A percentile compares a stretch with the other conserved stretches of the same genome.
phyloP scores from a whole-genome alignment of 73 alveolate species.

The Paramecium sexaurelia region DNA sequence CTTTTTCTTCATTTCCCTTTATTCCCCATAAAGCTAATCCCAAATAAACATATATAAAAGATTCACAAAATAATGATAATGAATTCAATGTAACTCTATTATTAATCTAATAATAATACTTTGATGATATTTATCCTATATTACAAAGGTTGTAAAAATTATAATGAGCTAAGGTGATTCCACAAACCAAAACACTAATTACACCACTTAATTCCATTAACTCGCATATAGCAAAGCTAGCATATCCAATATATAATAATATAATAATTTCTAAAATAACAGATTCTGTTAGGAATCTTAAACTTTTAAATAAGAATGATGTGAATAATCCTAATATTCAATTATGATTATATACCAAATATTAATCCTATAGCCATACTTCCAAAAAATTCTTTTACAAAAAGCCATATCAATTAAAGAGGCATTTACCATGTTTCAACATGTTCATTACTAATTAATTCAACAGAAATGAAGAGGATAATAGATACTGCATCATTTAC shows the following conservation, averaged over 20 bases:
- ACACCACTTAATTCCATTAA: conserved; percentile 90
- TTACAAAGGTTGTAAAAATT: conserved; percentile 88
- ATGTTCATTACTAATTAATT: background rate
- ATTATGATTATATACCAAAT: background rate
- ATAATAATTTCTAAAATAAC: conserved; percentile 87
- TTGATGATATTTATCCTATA: conserved; percentile 61
- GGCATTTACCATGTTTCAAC: background rate
- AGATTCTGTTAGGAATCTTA: conserved; percentile 71
- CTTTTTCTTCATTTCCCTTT: background rate
- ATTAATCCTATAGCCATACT: conserved; percentile 45
- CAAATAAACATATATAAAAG: conserved; percentile 55
- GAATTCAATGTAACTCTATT: conserved; percentile 51
- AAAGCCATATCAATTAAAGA: conserved; percentile 6
- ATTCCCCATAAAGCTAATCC: conserved; percentile 60
- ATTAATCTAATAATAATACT: background rate
- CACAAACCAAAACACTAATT: conserved; percentile 92
- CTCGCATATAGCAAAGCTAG: conserved; percentile 90
- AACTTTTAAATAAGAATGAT: conserved; percentile 70
- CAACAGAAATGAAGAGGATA: conserved; percentile 73
- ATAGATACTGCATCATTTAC: conserved; percentile 95
- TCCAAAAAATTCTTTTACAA: conserved; percentile 45
- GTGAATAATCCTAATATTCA: conserved; percentile 72
- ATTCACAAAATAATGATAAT: conserved; percentile 55
- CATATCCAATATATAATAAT: conserved; percentile 86
- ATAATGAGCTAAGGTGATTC: conserved; percentile 94